Conservation (phyloP, 2,329 filamentous ascomycete genomes). For the Cladophialophora psammophila region DNA sequence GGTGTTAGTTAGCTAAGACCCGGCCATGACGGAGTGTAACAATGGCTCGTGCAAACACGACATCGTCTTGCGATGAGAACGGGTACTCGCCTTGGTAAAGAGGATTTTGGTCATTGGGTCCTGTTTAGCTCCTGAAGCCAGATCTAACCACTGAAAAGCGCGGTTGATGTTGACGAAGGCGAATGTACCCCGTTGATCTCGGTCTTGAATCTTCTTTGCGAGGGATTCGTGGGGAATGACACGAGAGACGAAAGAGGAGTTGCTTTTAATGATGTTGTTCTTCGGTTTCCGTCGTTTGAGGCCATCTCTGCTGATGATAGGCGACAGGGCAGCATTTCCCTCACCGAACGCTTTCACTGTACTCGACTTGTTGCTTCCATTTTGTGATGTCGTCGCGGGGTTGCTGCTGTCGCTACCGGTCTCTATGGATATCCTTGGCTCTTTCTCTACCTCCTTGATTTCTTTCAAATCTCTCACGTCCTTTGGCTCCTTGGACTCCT, state of each 20-base stretch:
- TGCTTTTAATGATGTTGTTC: conserved; percentile 98
- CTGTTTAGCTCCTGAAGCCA: conserved; percentile 73
- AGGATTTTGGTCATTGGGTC: conserved; percentile 95
- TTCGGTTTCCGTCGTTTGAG: conserved; percentile 89
- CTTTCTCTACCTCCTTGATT: conserved; percentile 68
- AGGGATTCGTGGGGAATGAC: conserved; percentile 88
- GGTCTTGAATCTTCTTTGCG: conserved; percentile 79
- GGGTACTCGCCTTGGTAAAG: conserved; percentile 73
- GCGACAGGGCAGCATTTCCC: conserved; percentile 75
- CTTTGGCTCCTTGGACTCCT: conserved; percentile 48
- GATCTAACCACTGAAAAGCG: conserved; percentile 93
- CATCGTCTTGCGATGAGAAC: neutral
- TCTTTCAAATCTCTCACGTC: conserved; percentile 58
- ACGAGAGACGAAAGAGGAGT: conserved; percentile 96
- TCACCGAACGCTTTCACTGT: conserved; percentile 78
- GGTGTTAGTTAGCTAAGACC: neutral
- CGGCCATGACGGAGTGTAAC: neutral
- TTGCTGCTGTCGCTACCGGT: conserved; percentile 62
- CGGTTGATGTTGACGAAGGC: conserved; percentile 96
- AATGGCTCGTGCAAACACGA: neutral
- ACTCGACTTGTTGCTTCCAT: conserved; percentile 48
- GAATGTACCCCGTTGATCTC: conserved; percentile 79
- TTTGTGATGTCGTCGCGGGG: conserved; percentile 51
- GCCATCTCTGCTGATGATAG: conserved; percentile 67
- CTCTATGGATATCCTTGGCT: conserved; percentile 67